phyloP scores from a whole-genome alignment of 2,329 filamentous ascomycete genomes.

The Sarocladium oryzae region DNA sequence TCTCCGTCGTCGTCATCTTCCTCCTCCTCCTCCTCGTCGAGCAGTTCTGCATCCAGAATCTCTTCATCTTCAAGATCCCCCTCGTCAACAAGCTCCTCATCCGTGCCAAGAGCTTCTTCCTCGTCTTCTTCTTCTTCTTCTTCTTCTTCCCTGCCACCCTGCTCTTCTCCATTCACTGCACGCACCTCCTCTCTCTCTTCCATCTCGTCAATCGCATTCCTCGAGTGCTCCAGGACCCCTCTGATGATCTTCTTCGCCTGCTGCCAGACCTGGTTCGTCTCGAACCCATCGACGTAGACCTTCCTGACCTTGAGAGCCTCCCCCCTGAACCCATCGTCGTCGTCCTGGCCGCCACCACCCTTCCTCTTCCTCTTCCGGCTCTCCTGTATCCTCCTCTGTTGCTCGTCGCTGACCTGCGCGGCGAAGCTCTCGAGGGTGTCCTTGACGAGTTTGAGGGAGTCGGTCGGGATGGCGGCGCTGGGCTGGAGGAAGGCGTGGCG shows the following conservation, averaged over 20 bases:
- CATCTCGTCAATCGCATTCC: slow-evolving; percentile 40
- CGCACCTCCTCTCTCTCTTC: slow-evolving; percentile 42
- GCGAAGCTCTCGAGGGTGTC: slow-evolving; percentile 74
- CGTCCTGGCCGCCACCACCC: too few relatives aligned
- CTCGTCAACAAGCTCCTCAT: slow-evolving; percentile 13
- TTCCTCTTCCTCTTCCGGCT: slow-evolving; percentile 71
- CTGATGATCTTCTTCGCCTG: slow-evolving; percentile 78
- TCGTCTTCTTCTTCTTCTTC: slow-evolving; percentile 24
- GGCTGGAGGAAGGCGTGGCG: slow-evolving; percentile 77
- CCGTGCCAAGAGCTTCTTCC: slow-evolving; percentile 19
- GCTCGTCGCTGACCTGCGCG: slow-evolving; percentile 63
- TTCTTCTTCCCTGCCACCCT: slow-evolving; percentile 5
- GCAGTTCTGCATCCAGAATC: slow-evolving; percentile 13
- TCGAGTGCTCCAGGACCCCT: slow-evolving; percentile 43
- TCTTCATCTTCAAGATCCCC: slow-evolving; percentile 12
- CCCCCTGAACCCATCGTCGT: slow-evolving; percentile 20
- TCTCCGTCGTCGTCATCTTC: slow-evolving; percentile 26
- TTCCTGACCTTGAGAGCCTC: slow-evolving; percentile 69
- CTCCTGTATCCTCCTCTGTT: slow-evolving; percentile 61
- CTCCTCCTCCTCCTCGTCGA: slow-evolving; percentile 25
- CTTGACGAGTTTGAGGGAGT: slow-evolving; percentile 72
- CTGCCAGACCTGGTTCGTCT: slow-evolving; percentile 86
- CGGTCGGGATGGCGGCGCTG: slow-evolving; percentile 55
- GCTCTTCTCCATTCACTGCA: slow-evolving; percentile 12
- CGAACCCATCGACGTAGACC: slow-evolving; percentile 81